phyloP scores from a whole-genome alignment of 1,139 yeast species.

The Lodderomyces pseudojiufengensis region DNA sequence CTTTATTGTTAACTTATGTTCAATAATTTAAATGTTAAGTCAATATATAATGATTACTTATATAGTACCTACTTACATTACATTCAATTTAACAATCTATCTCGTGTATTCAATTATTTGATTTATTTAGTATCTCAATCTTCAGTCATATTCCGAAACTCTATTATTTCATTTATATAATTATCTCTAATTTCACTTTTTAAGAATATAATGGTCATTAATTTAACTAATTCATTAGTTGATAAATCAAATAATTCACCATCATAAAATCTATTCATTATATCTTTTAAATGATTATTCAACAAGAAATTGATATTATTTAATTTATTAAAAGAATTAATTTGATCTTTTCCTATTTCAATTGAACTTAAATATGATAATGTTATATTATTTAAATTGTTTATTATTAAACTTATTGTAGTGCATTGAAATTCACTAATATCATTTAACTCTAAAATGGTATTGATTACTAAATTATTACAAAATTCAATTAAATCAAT shows the following conservation, averaged over 20 bases:
- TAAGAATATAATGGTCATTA: slow-evolving; percentile 61
- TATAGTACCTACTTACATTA: too few relatives aligned
- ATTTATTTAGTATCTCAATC: too few relatives aligned
- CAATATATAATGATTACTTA: too few relatives aligned
- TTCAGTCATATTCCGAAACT: slow-evolving; percentile 19
- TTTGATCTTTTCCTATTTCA: slow-evolving; percentile 17
- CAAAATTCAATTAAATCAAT: slow-evolving; percentile 28
- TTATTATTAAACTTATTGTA: slow-evolving; percentile 28
- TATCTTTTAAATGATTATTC: slow-evolving; percentile 58
- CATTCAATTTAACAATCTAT: too few relatives aligned
- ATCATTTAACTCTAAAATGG: slow-evolving; percentile 27
- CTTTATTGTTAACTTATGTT: too few relatives aligned
- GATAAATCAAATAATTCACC: slow-evolving; percentile 72
- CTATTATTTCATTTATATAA: slow-evolving; percentile 57
- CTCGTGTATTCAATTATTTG: too few relatives aligned
- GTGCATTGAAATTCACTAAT: slow-evolving; percentile 37
- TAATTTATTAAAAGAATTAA: slow-evolving; percentile 38
- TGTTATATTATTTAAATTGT: slow-evolving; percentile 17
- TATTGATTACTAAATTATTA: slow-evolving; percentile 27
- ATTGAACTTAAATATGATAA: slow-evolving; percentile 16
- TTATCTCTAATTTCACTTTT: slow-evolving; percentile 64
- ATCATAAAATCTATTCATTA: slow-evolving; percentile 65
- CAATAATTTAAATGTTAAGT: too few relatives aligned
- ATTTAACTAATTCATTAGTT: slow-evolving; percentile 58
- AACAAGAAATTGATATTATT: slow-evolving; percentile 45